Conservation (phyloP, 805 yeast genomes). For the Saccharomycopsis malanga region DNA sequence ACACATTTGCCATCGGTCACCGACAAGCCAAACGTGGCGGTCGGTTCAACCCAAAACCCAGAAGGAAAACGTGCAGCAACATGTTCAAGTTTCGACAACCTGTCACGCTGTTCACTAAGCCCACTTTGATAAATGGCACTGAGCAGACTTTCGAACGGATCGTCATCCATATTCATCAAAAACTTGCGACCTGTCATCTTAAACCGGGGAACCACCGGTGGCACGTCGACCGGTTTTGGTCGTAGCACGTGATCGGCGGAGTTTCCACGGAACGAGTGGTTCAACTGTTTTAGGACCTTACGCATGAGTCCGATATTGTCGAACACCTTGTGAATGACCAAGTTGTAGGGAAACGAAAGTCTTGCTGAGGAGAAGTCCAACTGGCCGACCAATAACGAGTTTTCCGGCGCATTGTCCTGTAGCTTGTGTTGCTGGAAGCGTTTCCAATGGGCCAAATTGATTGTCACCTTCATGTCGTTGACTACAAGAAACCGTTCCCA, state of each 20-base stretch:
- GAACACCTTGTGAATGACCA: conserved; percentile 68
- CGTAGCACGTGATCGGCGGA: conserved; percentile 32
- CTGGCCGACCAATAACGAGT: conserved; percentile 22
- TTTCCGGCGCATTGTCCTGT: conserved; percentile 23
- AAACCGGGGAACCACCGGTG: conserved; percentile 47
- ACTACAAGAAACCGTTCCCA: conserved; percentile 46
- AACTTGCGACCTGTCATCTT: conserved; percentile 49
- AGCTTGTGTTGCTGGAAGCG: conserved; percentile 4
- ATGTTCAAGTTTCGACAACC: conserved; percentile 29
- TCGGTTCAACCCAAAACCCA: neutral
- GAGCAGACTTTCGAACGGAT: conserved; percentile 78
- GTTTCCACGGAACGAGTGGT: conserved; percentile 40
- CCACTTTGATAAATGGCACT: conserved; percentile 62
- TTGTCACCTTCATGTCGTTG: conserved; percentile 17
- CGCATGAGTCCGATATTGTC: conserved; percentile 65
- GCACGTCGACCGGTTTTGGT: conserved; percentile 35
- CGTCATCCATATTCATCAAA: conserved; percentile 70
- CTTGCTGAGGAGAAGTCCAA: conserved; percentile 38
- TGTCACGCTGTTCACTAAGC: conserved; percentile 50
- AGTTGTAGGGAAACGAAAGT: conserved; percentile 62
- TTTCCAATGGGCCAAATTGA: conserved; percentile 5
- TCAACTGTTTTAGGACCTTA: conserved; percentile 60
- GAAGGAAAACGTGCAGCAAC: too few relatives aligned
- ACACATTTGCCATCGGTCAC: neutral
- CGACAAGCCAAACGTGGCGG: neutral